Conservation (phyloP, 2,329 filamentous ascomycete species). For the Aureobasidium lini region DNA sequence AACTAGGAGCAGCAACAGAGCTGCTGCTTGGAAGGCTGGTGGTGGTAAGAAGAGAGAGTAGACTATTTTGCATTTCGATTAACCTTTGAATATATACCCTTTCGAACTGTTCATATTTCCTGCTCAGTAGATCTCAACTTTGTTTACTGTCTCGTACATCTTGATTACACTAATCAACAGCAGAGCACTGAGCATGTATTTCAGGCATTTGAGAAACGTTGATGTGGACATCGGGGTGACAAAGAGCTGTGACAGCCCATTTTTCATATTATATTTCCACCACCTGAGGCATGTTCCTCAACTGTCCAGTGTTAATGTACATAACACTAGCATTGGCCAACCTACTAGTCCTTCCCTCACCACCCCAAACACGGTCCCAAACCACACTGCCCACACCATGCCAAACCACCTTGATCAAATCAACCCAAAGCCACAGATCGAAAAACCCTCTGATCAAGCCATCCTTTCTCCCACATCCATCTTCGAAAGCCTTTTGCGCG, state of each 20-base stretch:
- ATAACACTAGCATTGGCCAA: constrained; percentile 56
- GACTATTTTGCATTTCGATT: not conserved
- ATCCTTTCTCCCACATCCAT: constrained; percentile 42
- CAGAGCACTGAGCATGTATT: too few relatives aligned
- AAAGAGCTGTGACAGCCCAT: too few relatives aligned
- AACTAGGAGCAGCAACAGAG: constrained; percentile 37
- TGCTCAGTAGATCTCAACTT: too few relatives aligned
- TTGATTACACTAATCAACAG: too few relatives aligned
- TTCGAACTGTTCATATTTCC: not conserved
- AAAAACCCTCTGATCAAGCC: constrained; percentile 32
- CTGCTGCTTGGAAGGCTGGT: constrained; percentile 38
- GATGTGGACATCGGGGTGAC: too few relatives aligned
- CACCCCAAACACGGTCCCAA: constrained; percentile 54
- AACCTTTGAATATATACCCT: not conserved
- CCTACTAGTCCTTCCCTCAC: constrained; percentile 34
- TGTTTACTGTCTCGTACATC: too few relatives aligned
- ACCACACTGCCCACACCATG: constrained; percentile 50
- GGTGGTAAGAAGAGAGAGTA: constrained; percentile 11
- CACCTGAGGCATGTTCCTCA: constrained; percentile 40
- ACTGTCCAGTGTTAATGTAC: constrained; percentile 39
- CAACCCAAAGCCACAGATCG: constrained; percentile 41
- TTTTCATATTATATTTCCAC: constrained; percentile 22
- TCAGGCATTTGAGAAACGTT: too few relatives aligned
- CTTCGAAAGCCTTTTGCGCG: constrained; percentile 63
- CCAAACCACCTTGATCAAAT: constrained; percentile 43